Conservation (phyloP, 2,329 filamentous ascomycete species). For the Colletotrichum karsti region DNA sequence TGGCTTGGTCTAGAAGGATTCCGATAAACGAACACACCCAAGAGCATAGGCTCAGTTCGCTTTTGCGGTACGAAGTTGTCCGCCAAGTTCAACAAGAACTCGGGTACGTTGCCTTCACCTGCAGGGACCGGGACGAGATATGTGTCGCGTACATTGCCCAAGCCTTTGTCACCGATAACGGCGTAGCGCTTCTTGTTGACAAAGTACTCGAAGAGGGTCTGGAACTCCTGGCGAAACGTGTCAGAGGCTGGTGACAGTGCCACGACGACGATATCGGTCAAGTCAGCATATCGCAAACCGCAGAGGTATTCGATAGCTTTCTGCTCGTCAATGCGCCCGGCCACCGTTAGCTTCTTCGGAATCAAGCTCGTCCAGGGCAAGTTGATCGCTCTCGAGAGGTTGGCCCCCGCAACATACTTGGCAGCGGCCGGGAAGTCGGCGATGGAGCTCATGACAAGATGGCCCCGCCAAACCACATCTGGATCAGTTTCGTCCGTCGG, state of each 20-base stretch:
- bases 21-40: constrained; percentile 87
- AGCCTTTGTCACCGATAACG: constrained; percentile 80
- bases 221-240: constrained; percentile 69
- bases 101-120: constrained; percentile 76
- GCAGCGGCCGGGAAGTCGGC: constrained; percentile 81
- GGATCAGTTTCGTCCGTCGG: constrained; percentile 80
- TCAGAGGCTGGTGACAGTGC: constrained; percentile 73
- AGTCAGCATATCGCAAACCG: constrained; percentile 81
- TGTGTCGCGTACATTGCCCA: constrained; percentile 83
- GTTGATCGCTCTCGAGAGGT: constrained; percentile 68
- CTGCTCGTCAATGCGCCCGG: constrained; percentile 81
- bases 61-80: constrained; percentile 81
- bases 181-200: constrained; percentile 83
- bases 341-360: constrained; percentile 74
- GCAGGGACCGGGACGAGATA: constrained; percentile 88
- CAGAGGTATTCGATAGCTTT: constrained; percentile 93
- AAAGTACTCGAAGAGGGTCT: constrained; percentile 89
- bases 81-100: constrained; percentile 89
- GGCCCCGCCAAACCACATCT: constrained; percentile 81
- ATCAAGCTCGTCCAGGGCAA: constrained; percentile 78
- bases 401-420: constrained; percentile 84
- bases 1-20: constrained; percentile 50
- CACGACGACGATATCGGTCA: constrained; percentile 86
- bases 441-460: constrained; percentile 78
- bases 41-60: constrained; percentile 77